These are phyloP conservation scores for Corchorus olitorius DNA, from an alignment of 345 rosid species.

Conservation along the genomic window DNA sequence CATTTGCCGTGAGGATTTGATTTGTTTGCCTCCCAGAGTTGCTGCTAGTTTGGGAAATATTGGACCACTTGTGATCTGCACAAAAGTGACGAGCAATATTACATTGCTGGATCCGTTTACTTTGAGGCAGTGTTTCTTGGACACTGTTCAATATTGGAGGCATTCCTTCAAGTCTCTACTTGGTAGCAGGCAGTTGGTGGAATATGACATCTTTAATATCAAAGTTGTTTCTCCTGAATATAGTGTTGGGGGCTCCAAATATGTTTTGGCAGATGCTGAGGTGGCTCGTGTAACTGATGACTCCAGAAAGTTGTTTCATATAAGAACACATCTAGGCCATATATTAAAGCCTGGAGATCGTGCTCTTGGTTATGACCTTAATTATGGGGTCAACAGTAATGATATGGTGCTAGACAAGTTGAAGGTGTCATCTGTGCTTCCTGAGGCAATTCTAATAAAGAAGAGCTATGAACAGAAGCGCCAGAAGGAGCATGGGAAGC, in stretches of 20 bases:
- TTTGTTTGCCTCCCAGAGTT: conserved; percentile 48
- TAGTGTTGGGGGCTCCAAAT: conserved; percentile 46
- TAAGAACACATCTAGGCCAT: conserved; percentile 58
- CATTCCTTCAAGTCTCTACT: conserved; percentile 47
- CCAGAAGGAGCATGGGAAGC: conserved; percentile 43
- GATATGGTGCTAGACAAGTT: conserved; percentile 54
- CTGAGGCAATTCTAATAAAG: conserved; percentile 57
- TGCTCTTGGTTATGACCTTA: conserved; percentile 57
- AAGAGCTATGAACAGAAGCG: conserved; percentile 61
- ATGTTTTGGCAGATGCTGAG: conserved; percentile 49
- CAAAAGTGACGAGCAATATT: conserved; percentile 56
- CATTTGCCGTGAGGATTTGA: conserved; percentile 57
- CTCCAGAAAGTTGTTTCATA: conserved; percentile 44
- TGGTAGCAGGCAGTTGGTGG: conserved; percentile 58
- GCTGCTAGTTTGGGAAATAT: conserved; percentile 52
- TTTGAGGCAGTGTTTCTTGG: conserved; percentile 51
- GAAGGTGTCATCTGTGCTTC: conserved; percentile 31
- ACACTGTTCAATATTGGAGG: conserved; percentile 55
- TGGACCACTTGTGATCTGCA: conserved; percentile 64
- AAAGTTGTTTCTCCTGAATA: conserved; percentile 36
- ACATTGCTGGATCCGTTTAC: conserved; percentile 53
- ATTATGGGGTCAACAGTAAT: conserved; percentile 51
- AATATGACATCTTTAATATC: conserved; percentile 56
- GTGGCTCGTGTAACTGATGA: conserved; percentile 58
- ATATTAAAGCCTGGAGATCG: conserved; percentile 57